Evolutionary conservation across 2,329 filamentous ascomycete genomes (phyloP).

Genomic region (Penicillium hordei): DNA sequence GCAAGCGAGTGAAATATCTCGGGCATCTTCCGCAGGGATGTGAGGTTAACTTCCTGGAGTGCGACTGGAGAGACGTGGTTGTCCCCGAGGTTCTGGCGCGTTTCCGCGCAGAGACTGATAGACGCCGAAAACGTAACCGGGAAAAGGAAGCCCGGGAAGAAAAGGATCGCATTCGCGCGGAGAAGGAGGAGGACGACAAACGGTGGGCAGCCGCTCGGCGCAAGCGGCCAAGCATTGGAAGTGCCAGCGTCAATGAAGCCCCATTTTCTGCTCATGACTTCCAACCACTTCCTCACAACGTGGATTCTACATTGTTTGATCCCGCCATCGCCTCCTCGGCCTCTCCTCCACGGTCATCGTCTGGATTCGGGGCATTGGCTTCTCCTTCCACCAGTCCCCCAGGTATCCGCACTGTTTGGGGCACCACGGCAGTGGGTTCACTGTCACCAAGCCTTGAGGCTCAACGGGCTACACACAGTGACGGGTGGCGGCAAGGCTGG

Average conservation of each 20-base stretch:
- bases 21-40: conserved; percentile 86
- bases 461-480: conserved; percentile 52
- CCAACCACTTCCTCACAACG: conserved; percentile 55
- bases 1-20: conserved; percentile 82
- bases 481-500: conserved; percentile 85
- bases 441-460: conserved; percentile 56
- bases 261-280: conserved; percentile 63
- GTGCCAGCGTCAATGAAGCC: conserved; percentile 37
- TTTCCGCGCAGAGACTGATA: conserved; percentile 75
- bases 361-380: conserved; percentile 58
- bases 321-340: conserved; percentile 36
- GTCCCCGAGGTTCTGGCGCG: conserved; percentile 69
- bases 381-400: conserved; percentile 80
- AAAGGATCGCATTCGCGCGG: conserved; percentile 76
- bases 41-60: conserved; percentile 86
- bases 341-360: conserved; percentile 44
- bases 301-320: conserved; percentile 31
- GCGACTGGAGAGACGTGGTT: conserved; percentile 91
- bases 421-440: conserved; percentile 68
- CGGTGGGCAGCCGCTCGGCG: conserved; percentile 67
- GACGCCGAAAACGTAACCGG: conserved; percentile 70
- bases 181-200: conserved; percentile 72
- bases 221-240: conserved; percentile 53
- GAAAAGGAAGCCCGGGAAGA: conserved; percentile 87
- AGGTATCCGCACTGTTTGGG: conserved; percentile 81